Evolutionary conservation across 345 rosid genomes (phyloP).

Genomic region (Citrus hindsii): DNA sequence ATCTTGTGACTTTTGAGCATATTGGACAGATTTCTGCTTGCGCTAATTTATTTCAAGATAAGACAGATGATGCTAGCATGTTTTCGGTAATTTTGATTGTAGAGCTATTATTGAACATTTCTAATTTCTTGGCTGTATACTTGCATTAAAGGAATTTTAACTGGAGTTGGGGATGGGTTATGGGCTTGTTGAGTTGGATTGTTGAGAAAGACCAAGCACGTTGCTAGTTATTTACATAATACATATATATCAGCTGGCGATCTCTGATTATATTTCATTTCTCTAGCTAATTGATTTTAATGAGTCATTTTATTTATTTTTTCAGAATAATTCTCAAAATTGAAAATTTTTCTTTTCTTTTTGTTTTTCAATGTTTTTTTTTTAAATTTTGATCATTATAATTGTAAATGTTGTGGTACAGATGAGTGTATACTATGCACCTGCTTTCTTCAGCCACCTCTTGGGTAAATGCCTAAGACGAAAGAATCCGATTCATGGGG

Average conservation of each 20-base stretch:
- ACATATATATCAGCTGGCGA: not conserved
- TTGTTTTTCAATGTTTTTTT: not conserved
- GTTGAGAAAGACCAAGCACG: not conserved
- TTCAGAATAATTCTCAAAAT: not conserved
- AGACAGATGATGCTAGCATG: not conserved
- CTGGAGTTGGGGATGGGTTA: not conserved
- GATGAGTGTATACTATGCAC: constrained; percentile 98
- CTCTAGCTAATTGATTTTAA: not conserved
- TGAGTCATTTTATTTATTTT: not conserved
- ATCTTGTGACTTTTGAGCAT: not conserved
- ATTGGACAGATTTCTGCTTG: not conserved
- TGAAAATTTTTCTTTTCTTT: not conserved
- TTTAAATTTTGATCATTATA: not conserved
- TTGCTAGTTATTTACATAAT: not conserved
- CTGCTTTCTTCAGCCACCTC: constrained; percentile 84
- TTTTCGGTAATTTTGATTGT: not conserved
- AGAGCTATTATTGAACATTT: not conserved
- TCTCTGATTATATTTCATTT: not conserved
- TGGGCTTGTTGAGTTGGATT: not conserved
- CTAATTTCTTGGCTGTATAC: not conserved
- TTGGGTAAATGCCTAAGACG: constrained; percentile 80
- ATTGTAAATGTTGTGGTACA: constrained; percentile 21
- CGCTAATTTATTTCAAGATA: not conserved
- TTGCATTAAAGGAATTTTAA: not conserved
- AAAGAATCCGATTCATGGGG: constrained; percentile 55